Percentiles rank a stretch among this genome's conserved stretches.
Conservation (phyloP, 1,284 basidiomycete genomes). For the Ustilago nuda region DNA sequence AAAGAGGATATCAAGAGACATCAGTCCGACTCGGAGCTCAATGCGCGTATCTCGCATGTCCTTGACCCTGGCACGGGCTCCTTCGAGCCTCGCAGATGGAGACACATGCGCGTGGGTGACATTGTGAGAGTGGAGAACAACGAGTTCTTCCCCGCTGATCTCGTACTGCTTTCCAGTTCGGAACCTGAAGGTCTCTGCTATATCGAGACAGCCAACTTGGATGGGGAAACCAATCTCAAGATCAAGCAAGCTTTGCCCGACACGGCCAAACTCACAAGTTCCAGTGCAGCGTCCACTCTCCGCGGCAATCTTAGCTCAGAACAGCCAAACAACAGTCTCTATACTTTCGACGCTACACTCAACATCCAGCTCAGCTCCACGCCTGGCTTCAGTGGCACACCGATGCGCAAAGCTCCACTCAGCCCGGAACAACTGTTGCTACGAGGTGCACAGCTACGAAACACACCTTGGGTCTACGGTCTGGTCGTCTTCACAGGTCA, state of each 20-base stretch:
- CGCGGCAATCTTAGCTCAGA: conserved; percentile 89
- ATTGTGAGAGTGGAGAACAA: conserved; percentile 89
- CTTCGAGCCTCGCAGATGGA: conserved; percentile 86
- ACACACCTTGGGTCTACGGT: conserved; percentile 96
- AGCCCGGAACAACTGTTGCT: conserved; percentile 95
- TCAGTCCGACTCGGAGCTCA: conserved; percentile 91
- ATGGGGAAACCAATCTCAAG: conserved; percentile 98
- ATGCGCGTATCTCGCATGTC: conserved; percentile 83
- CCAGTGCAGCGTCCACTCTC: conserved; percentile 79
- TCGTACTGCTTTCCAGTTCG: conserved; percentile 86
- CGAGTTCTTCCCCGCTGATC: conserved; percentile 95
- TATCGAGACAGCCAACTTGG: conserved; percentile 96
- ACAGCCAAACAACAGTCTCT: conserved; percentile 96
- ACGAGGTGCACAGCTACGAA: conserved; percentile 93
- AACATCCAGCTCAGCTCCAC: conserved; percentile 71
- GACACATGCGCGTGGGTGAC: conserved; percentile 89
- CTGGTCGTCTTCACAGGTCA: conserved; percentile 95
- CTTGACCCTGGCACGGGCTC: conserved; percentile 75
- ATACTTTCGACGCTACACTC: conserved; percentile 88
- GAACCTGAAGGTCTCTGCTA: conserved; percentile 98
- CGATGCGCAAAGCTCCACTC: conserved; percentile 76
- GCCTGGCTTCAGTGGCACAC: conserved; percentile 64
- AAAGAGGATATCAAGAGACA: conserved; percentile 98
- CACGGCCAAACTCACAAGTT: conserved; percentile 82
- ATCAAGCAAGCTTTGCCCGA: conserved; percentile 94